Evolutionary conservation across 805 yeast species (phyloP).

Genomic region (Candida insectalens): DNA sequence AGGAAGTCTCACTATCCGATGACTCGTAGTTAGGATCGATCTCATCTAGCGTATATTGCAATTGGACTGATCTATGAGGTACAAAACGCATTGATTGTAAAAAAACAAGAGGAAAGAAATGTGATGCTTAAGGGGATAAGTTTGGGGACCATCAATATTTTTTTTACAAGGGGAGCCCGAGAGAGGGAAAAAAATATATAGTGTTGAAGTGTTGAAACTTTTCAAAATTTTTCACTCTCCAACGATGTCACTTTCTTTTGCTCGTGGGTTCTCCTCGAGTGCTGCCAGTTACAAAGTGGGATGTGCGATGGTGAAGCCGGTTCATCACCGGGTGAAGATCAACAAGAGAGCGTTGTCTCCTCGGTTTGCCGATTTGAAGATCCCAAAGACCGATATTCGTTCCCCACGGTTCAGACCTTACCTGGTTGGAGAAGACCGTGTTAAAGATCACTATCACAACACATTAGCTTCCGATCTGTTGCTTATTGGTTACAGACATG

Average conservation of each 20-base stretch:
- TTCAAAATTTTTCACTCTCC: too few species aligned
- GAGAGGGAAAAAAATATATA: too few species aligned
- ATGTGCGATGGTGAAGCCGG: conserved; percentile 76
- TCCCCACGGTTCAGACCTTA: conserved; percentile 72
- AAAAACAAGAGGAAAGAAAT: neutral
- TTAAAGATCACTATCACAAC: conserved; percentile 64
- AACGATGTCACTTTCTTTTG: conserved; percentile 5
- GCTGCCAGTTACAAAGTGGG: conserved; percentile 36
- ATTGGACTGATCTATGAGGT: conserved; percentile 16
- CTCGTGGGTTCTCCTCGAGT: conserved; percentile 24
- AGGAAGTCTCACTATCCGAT: conserved; percentile 10
- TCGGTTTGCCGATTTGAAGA: conserved; percentile 56
- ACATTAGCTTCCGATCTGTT: conserved; percentile 70
- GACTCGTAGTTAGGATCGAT: conserved; percentile 20
- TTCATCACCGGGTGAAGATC: conserved; percentile 79
- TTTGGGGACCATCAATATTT: too few species aligned
- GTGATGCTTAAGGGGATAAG: too few species aligned
- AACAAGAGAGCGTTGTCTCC: conserved; percentile 69
- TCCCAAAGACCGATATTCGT: conserved; percentile 64
- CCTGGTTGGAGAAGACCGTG: conserved; percentile 70
- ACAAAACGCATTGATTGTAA: conserved; percentile 17
- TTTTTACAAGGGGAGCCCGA: too few species aligned
- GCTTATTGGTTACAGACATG: conserved; percentile 69
- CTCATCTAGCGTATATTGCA: conserved; percentile 13
- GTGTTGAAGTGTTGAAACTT: too few species aligned